These are phyloP conservation scores for Jackrogersella minutella DNA, from an alignment of 495 filamentous ascomycete genomes.

Conservation along the genomic window DNA sequence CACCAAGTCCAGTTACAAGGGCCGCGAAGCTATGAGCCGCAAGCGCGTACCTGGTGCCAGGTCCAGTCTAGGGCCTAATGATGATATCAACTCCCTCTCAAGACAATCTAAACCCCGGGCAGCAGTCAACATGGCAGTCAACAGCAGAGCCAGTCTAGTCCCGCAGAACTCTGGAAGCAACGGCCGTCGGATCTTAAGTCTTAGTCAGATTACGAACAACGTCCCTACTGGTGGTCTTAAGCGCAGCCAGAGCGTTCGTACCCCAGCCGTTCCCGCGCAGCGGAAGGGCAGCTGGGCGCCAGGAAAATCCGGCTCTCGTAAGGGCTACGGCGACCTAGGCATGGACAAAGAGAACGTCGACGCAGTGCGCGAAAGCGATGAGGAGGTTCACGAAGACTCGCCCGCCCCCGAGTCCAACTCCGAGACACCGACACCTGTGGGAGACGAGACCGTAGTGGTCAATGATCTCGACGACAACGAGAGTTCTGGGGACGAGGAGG, in stretches of 20 bases:
- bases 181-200: conserved; percentile 81
- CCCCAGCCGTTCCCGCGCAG: conserved; percentile 69
- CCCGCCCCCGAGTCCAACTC: conserved; percentile 28
- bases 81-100: conserved; percentile 29
- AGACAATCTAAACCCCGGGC: conserved; percentile 52
- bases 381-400: conserved; percentile 47
- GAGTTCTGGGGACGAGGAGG: conserved; percentile 16
- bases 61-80: conserved; percentile 43
- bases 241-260: conserved; percentile 66
- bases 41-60: conserved; percentile 71
- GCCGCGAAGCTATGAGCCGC: conserved; percentile 67
- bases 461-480: conserved; percentile 31
- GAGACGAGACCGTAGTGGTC: conserved; percentile 39
- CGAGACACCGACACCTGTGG: conserved; percentile 35
- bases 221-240: conserved; percentile 67
- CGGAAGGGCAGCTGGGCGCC: conserved; percentile 81
- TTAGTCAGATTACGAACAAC: conserved; percentile 87
- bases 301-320: conserved; percentile 48
- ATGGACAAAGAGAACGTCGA: conserved; percentile 58
- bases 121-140: conserved; percentile 56
- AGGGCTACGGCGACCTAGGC: conserved; percentile 58
- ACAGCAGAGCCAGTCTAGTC: conserved; percentile 50
- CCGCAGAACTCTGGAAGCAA: conserved; percentile 59
- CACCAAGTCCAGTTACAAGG: conserved; percentile 60
- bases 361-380: conserved; percentile 54